Conservation (phyloP, 2,329 filamentous ascomycete genomes). For the Trichoderma oligosporum region DNA sequence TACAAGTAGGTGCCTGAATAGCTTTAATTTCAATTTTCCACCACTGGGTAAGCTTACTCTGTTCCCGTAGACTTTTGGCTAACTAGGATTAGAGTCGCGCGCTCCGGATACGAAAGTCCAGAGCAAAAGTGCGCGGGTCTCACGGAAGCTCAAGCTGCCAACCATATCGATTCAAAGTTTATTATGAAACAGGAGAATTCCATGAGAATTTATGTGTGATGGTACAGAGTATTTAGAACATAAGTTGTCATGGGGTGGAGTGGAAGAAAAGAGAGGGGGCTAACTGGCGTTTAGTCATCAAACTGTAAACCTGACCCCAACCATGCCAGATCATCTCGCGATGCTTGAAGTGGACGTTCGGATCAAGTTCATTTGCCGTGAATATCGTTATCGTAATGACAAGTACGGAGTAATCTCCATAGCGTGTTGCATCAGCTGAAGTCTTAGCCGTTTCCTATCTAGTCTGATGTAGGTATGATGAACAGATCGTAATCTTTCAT, state of each 20-base stretch:
- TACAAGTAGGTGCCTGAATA: conserved; percentile 7
- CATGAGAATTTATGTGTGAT: not conserved
- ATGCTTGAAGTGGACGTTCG: too few relatives aligned
- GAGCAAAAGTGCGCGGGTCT: not conserved
- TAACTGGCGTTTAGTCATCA: too few relatives aligned
- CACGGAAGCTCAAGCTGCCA: not conserved
- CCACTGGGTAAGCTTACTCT: conserved; percentile 17
- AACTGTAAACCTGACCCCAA: too few relatives aligned
- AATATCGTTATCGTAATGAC: not conserved
- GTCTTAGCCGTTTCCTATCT: not conserved
- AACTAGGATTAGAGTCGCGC: not conserved
- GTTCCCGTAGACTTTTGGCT: not conserved
- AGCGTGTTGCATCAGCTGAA: conserved; percentile 12
- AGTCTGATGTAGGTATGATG: not conserved
- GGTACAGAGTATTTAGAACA: too few relatives aligned
- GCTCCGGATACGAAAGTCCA: conserved; percentile 6
- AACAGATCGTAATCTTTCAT: not conserved
- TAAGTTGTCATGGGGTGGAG: too few relatives aligned
- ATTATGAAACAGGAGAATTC: not conserved
- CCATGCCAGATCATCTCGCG: too few relatives aligned
- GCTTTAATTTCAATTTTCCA: conserved; percentile 10
- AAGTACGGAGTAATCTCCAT: not conserved
- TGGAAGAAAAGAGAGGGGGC: too few relatives aligned
- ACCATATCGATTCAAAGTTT: too few relatives aligned
- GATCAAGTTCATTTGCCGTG: not conserved